Conservation (phyloP, 2,329 filamentous ascomycete species). For the Cladophialophora psammophila region DNA sequence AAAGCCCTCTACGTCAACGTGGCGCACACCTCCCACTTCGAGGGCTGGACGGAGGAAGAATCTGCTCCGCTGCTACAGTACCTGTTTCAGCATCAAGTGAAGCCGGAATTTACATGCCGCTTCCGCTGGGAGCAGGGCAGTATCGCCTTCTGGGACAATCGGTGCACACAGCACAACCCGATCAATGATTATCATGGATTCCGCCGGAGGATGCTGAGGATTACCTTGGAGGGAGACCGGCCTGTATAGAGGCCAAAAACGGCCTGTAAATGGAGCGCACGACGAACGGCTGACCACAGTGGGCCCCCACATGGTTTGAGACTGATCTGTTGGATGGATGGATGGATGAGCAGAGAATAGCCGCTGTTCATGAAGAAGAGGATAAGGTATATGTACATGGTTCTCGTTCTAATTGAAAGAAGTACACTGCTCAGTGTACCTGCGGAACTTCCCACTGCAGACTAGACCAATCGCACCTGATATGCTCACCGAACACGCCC, state of each 20-base stretch:
- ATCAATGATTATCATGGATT: slow-evolving; percentile 39
- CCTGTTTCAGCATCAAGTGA: slow-evolving; percentile 40
- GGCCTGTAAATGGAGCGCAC: background rate
- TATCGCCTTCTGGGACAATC: slow-evolving; percentile 62
- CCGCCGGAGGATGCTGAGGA: slow-evolving; percentile 36
- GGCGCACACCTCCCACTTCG: slow-evolving; percentile 44
- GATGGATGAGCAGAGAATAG: background rate
- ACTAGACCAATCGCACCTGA: slow-evolving; percentile 18
- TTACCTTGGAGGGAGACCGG: slow-evolving; percentile 36
- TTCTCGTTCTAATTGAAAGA: background rate
- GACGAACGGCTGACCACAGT: background rate
- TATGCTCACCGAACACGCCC: slow-evolving; percentile 2
- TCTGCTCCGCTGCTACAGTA: slow-evolving; percentile 40
- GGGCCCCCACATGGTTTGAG: background rate
- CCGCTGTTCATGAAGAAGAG: background rate
- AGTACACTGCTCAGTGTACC: background rate
- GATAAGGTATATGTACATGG: background rate
- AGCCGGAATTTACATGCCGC: slow-evolving; percentile 43
- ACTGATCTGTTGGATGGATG: background rate
- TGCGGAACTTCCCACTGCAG: slow-evolving; percentile 4
- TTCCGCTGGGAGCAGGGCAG: slow-evolving; percentile 61
- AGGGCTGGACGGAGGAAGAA: slow-evolving; percentile 43
- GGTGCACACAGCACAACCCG: slow-evolving; percentile 43
- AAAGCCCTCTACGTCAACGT: slow-evolving; percentile 48
- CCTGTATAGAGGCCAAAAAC: slow-evolving; percentile 23